Conservation (phyloP, 2,329 filamentous ascomycete species). For the Tolypocladium tropicale region DNA sequence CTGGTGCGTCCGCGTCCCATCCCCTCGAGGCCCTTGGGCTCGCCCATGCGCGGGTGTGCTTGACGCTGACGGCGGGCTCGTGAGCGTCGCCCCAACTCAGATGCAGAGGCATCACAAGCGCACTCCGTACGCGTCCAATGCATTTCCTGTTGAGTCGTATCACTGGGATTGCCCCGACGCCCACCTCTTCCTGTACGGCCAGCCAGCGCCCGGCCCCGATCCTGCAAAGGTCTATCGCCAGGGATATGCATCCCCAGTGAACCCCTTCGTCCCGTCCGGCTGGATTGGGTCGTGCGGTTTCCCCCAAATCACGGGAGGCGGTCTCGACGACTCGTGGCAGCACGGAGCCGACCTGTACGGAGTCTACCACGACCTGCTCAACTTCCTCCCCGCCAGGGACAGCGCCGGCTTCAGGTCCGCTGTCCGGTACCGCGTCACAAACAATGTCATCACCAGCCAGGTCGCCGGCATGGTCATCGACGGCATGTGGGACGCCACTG, state of each 20-base stretch:
- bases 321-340: conserved; percentile 63
- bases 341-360: conserved; percentile 67
- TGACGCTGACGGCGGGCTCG: not conserved
- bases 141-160: conserved; percentile 64
- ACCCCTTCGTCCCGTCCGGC: conserved; percentile 56
- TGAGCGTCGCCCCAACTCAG: conserved; percentile 19
- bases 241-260: conserved; percentile 48
- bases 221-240: conserved; percentile 54
- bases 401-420: conserved; percentile 28
- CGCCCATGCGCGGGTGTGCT: not conserved
- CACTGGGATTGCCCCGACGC: conserved; percentile 64
- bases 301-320: conserved; percentile 65
- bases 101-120: conserved; percentile 80
- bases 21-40: not conserved
- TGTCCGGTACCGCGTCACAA: conserved; percentile 62
- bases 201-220: conserved; percentile 39
- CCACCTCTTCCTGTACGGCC: conserved; percentile 59
- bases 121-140: conserved; percentile 69
- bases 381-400: conserved; percentile 50
- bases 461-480: conserved; percentile 65
- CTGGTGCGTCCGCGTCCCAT: conserved; percentile 36
- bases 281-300: conserved; percentile 71
- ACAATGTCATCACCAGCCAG: conserved; percentile 74
- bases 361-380: conserved; percentile 63
- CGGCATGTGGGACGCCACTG: conserved; percentile 51